A percentile compares a stretch with the other conserved stretches of the same genome.
These are phyloP conservation scores for Pseudisothecium myosuroides DNA, from an alignment of 225 moss, liverwort and hornwort species.

Conservation along the genomic window DNA sequence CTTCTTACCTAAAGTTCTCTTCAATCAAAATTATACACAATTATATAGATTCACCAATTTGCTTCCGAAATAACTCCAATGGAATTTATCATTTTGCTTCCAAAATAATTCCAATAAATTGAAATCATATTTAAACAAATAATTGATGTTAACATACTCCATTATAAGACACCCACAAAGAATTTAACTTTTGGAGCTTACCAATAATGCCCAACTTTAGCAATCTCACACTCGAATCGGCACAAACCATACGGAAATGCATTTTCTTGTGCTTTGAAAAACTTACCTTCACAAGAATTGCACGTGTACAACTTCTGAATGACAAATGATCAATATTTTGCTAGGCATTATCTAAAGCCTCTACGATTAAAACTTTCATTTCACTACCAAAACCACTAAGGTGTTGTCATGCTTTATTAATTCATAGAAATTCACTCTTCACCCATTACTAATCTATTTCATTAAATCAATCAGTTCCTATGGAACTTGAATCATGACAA, in stretches of 20 bases:
- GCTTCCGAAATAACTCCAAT: neutral
- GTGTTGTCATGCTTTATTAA: neutral
- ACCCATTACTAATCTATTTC: neutral
- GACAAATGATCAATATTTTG: neutral
- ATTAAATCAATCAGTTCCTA: neutral
- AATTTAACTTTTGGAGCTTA: neutral
- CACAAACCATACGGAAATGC: neutral
- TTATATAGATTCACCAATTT: neutral
- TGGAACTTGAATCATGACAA: neutral
- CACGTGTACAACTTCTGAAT: neutral
- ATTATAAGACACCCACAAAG: neutral
- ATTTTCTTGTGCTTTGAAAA: neutral
- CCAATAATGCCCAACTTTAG: neutral
- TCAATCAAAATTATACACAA: too few relatives aligned
- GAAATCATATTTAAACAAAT: neutral
- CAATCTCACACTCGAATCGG: neutral
- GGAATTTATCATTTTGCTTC: neutral
- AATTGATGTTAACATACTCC: neutral
- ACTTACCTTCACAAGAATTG: neutral
- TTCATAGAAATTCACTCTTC: neutral
- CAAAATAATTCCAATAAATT: neutral
- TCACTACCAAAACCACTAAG: neutral
- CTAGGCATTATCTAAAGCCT: neutral
- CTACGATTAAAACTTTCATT: neutral
- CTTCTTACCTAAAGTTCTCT: neutral